Evolutionary conservation across 1,284 basidiomycete genomes (phyloP), one percentile per base, ranked within the genome.

Genomic region (Ceratobasidium sp.): DNA sequence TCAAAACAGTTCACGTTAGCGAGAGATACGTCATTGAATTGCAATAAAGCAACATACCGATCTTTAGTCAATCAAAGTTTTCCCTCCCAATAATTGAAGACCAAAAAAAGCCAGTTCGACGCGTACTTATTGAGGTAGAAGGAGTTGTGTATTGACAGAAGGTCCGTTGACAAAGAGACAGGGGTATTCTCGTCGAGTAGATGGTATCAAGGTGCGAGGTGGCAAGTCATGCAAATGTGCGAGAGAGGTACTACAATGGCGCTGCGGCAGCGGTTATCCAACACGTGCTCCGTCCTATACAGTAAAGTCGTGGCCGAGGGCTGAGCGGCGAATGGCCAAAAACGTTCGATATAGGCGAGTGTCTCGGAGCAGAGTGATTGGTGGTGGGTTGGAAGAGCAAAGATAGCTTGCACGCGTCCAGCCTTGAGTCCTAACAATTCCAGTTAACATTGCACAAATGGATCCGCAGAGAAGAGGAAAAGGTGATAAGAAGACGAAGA

Each of bases 61-160:
- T 51, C 49, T 20, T 23, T 17, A 51, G 7, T 51, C 49, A 17
- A 5, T 51, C 17, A 15, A 20, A 51, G 54, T 35, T 11, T 23
- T 17, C 23, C 23, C 26, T 35, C 26, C 54, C 54, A 58, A 23
- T 58, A 58, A 28, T 58, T 23, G 10, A 58, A 31, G 23, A 58
- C 54, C 10, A 17, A 28, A 58, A 58, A 58, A 15, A 58, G 23
- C 23, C 23, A 58, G 31, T 31, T 11, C 54, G 26, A 58, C 26
- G 26, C 23, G 31, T 58, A 58, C 23, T 69, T 35, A 20, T 69
- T 69, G n/a, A 69, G 39, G 26, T 37, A 61, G 28, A 69, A 69
- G 3, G 33, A 13, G 8, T 33, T 23, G 51, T 35, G 33, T 15
- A 42, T 11, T 3, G 51, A 39, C 15, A 39, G 49, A 15, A 42